Base-by-base conservation (phyloP, 2,329 filamentous ascomycete species). In the Diaporthe destruens region DNA sequence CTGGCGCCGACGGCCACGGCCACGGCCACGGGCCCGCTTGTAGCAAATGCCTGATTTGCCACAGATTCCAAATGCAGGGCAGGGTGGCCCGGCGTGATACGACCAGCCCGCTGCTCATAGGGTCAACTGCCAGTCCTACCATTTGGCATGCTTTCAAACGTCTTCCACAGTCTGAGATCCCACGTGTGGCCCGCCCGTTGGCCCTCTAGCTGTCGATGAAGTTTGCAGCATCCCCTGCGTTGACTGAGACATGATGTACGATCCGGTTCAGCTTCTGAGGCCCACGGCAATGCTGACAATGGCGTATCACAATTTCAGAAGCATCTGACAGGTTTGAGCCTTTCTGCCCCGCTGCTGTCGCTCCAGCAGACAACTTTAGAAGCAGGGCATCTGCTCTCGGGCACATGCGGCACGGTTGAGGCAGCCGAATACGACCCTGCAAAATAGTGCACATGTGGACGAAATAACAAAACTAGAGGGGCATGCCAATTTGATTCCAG, bases 111-210 rank as follows among this genome's bases (percentile, higher is more conserved):
- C 18, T 44, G 18, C 23, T 65, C 47, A 51, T 47, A 49, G 16
- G 34, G 54, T 11, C 36, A 42, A 39, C 53, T 63, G 47, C 18
- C 68, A 70, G n/a, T 51, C 65, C 16, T n/a, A 9, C 49, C 39
- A 68, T 54, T 51, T 51, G 55, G 29, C 49, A 49, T 39, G 42
- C 53, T 53, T 59, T 32, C 6, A 69, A 61, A 59, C 32, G 44
- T 61, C 39, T 51, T 57, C 32, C 42, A 36, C 44, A 25, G 54
- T 59, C 65, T 72, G 34, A 57, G 39, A 67, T 59, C 65, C 70
- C 71, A 74, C 72, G 72, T 72, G 70, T 74, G 47, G 51, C 53
- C 47, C 71, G 66, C 71, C 72, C 57, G 72, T 72, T 74, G 70
- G 56, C 56, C 39, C 56, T 49, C 51, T 69, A 39, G 29, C 29